These are phyloP conservation scores for Liquidambar formosana DNA, from an alignment of 164 flowering plant species.

Conservation along the genomic window DNA sequence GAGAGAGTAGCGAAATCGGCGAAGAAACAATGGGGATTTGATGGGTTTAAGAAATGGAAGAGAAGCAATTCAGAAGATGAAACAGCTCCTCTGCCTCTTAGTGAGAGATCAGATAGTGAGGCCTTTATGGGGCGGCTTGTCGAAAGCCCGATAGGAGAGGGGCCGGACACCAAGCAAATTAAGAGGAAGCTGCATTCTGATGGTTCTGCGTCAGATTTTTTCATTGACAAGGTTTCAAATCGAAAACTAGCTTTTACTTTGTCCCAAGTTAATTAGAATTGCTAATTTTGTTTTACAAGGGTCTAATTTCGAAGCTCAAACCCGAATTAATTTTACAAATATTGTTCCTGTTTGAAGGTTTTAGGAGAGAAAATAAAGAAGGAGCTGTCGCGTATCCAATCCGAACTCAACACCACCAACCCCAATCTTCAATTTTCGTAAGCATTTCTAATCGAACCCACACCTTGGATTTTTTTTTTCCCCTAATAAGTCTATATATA, in stretches of 20 bases:
- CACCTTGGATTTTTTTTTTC: not conserved
- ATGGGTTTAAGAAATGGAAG: constrained; percentile 80
- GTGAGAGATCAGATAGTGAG: constrained; percentile 50
- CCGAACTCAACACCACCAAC: constrained; percentile 53
- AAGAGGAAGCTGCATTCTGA: constrained; percentile 69
- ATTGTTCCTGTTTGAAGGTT: constrained; percentile 41
- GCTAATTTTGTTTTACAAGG: not conserved
- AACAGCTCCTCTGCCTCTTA: constrained; percentile 51
- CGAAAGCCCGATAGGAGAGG: constrained; percentile 54
- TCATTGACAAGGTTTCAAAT: constrained; percentile 70
- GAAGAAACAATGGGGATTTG: constrained; percentile 68
- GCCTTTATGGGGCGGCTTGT: constrained; percentile 33
- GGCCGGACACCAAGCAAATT: constrained; percentile 61
- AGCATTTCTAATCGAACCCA: constrained; percentile 6
- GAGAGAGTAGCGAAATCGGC: constrained; percentile 41
- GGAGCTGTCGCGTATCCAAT: constrained; percentile 68
- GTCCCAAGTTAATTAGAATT: not conserved
- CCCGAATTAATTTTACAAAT: not conserved
- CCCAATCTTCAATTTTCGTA: constrained; percentile 65
- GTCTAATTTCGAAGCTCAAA: not conserved
- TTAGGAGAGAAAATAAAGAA: constrained; percentile 77
- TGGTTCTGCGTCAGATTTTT: constrained; percentile 77
- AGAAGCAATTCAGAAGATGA: constrained; percentile 52
- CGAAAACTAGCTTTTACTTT: not conserved
- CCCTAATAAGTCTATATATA: too few relatives aligned